Conservation (phyloP, 345 rosid species). For the Alliaria petiolata region DNA sequence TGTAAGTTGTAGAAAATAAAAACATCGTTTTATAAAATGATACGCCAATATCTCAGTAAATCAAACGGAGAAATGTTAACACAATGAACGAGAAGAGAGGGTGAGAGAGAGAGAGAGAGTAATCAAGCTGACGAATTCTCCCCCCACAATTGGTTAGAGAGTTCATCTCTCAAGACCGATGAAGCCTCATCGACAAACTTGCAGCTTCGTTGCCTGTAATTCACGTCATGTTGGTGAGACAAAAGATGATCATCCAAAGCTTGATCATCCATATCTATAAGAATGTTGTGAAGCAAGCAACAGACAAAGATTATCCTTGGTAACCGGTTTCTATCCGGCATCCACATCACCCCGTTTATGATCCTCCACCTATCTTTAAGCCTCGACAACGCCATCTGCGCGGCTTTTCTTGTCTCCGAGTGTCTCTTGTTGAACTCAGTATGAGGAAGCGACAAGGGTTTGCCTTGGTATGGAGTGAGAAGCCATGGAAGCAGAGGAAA, state of each 20-base stretch:
- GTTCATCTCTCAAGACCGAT: conserved; percentile 42
- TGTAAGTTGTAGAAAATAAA: neutral
- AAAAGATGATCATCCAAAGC: conserved; percentile 38
- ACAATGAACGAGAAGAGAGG: neutral
- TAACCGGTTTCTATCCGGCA: conserved; percentile 63
- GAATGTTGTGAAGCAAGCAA: conserved; percentile 73
- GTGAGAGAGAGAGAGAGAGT: neutral
- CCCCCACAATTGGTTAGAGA: conserved; percentile 41
- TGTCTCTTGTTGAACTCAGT: conserved; percentile 54
- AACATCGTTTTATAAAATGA: neutral
- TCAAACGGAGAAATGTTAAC: neutral
- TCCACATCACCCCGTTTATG: conserved; percentile 69
- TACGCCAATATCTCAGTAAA: neutral
- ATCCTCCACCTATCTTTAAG: conserved; percentile 84
- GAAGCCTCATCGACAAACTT: conserved; percentile 43
- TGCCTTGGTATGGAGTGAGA: conserved; percentile 57
- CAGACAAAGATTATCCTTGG: conserved; percentile 64
- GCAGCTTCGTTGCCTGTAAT: conserved; percentile 45
- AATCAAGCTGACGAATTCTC: conserved; percentile 20
- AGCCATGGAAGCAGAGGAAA: conserved; percentile 69
- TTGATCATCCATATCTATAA: conserved; percentile 56
- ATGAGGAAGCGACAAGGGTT: conserved; percentile 41
- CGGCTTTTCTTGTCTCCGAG: conserved; percentile 43
- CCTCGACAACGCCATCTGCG: conserved; percentile 53
- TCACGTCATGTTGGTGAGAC: conserved; percentile 50